phyloP scores from a whole-genome alignment of 805 yeast species.

The Blastobotrys chiropterorum region DNA sequence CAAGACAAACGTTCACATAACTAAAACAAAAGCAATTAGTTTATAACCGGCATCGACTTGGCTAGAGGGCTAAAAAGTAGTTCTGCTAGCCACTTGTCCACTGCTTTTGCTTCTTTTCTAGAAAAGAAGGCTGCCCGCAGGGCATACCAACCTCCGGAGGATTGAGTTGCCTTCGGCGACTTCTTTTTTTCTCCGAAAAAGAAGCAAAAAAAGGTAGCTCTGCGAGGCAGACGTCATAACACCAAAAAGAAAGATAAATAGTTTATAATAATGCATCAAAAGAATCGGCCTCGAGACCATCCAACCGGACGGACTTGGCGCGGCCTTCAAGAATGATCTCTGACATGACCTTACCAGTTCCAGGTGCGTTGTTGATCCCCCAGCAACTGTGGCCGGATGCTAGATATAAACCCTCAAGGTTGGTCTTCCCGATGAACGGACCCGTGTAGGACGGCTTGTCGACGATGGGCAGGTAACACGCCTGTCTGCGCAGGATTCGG shows the following conservation, averaged over 20 bases:
- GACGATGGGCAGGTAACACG: slow-evolving; percentile 90
- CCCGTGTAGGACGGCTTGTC: slow-evolving; percentile 91
- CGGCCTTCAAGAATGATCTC: slow-evolving; percentile 78
- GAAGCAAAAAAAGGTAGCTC: too few relatives aligned
- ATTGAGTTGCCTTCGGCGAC: too few relatives aligned
- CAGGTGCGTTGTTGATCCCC: slow-evolving; percentile 98
- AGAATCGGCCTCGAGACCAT: neutral
- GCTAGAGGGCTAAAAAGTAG: too few relatives aligned
- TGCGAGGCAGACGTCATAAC: too few relatives aligned
- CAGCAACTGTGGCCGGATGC: slow-evolving; percentile 97
- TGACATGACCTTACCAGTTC: slow-evolving; percentile 88
- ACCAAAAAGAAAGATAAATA: neutral
- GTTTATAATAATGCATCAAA: neutral
- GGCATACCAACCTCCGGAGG: too few relatives aligned
- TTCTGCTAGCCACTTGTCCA: too few relatives aligned
- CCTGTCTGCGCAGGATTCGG: slow-evolving; percentile 74
- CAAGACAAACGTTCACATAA: too few relatives aligned
- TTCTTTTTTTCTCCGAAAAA: too few relatives aligned
- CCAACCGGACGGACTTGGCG: neutral
- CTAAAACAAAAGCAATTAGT: too few relatives aligned
- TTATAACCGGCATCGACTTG: too few relatives aligned
- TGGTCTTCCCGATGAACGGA: slow-evolving; percentile 90
- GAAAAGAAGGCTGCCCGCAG: too few relatives aligned
- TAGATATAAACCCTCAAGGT: slow-evolving; percentile 66
- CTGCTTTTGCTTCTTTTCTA: too few relatives aligned